Evolutionary conservation across 2,329 filamentous ascomycete genomes (phyloP).

Genomic region (Apiospora hydei): DNA sequence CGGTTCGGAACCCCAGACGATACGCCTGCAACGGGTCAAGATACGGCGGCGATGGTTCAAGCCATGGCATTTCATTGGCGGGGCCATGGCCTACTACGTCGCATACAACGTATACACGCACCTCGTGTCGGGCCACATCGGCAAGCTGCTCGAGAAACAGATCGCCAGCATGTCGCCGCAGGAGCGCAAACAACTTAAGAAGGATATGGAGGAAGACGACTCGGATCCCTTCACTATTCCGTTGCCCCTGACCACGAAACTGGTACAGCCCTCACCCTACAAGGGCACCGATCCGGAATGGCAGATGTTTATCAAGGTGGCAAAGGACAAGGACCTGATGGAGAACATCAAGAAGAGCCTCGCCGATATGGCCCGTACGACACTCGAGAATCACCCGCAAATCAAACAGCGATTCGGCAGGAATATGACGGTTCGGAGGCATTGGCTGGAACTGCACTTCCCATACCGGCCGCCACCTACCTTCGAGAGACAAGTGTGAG

Average conservation of each 20-base stretch:
- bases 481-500: constrained; percentile 67
- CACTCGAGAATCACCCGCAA: constrained; percentile 51
- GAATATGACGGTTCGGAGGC: constrained; percentile 55
- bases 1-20: constrained; percentile 30
- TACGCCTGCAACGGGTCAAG: constrained; percentile 40
- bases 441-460: constrained; percentile 69
- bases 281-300: constrained; percentile 68
- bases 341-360: constrained; percentile 49
- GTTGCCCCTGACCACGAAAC: constrained; percentile 64
- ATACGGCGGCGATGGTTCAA: constrained; percentile 38
- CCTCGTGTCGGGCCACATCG: constrained; percentile 55
- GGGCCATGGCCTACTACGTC: constrained; percentile 43
- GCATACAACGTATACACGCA: constrained; percentile 53
- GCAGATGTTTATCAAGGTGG: constrained; percentile 66
- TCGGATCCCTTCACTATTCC: constrained; percentile 64
- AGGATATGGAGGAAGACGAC: constrained; percentile 49
- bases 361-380: constrained; percentile 49
- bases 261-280: constrained; percentile 58
- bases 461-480: constrained; percentile 65
- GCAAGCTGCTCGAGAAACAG: constrained; percentile 51
- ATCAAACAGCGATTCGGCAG: constrained; percentile 55
- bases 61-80: constrained; percentile 30
- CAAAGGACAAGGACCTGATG: constrained; percentile 57
- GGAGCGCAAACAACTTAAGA: constrained; percentile 50
- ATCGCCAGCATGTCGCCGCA: constrained; percentile 51